A percentile compares a stretch with the other conserved stretches of the same genome.
phyloP scores from a whole-genome alignment of 1,284 basidiomycete species.

The Ustilago loliicola region DNA sequence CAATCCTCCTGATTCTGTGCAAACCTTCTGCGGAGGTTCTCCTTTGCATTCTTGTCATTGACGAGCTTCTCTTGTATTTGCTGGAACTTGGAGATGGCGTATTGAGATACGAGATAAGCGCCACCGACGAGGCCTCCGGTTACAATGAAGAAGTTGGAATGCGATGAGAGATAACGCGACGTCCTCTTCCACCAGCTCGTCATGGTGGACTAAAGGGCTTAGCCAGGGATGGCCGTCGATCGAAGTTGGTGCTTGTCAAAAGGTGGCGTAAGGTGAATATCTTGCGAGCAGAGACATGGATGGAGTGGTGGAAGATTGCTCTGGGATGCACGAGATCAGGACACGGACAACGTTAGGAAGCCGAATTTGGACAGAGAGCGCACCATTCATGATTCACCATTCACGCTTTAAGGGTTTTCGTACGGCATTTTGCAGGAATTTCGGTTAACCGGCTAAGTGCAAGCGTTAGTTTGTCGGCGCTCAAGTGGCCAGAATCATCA shows the following conservation, averaged over 20 bases:
- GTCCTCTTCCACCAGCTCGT: conserved; percentile 52
- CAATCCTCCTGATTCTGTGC: conserved; percentile 85
- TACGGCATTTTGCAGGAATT: conserved; percentile 16
- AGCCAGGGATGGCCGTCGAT: neutral
- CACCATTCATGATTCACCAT: neutral
- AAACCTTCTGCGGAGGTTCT: conserved; percentile 83
- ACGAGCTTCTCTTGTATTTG: conserved; percentile 80
- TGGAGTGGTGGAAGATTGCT: conserved; percentile 1
- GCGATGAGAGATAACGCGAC: conserved; percentile 45
- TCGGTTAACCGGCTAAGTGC: conserved; percentile 32
- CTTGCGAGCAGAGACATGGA: neutral
- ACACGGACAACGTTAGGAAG: neutral
- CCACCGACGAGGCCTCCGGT: conserved; percentile 75
- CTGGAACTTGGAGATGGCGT: conserved; percentile 78
- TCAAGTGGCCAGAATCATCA: neutral
- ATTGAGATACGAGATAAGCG: conserved; percentile 78
- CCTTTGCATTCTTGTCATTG: conserved; percentile 78
- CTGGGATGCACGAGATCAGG: neutral
- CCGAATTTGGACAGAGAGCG: conserved; percentile 6
- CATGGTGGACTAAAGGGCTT: conserved; percentile 27
- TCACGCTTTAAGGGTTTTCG: conserved; percentile 12
- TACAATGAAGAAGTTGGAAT: conserved; percentile 62
- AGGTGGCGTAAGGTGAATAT: neutral
- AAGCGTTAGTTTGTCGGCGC: neutral
- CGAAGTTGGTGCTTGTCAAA: neutral